Conservation (phyloP, 169 alveolate genomes). For the Blepharisma undulans region DNA sequence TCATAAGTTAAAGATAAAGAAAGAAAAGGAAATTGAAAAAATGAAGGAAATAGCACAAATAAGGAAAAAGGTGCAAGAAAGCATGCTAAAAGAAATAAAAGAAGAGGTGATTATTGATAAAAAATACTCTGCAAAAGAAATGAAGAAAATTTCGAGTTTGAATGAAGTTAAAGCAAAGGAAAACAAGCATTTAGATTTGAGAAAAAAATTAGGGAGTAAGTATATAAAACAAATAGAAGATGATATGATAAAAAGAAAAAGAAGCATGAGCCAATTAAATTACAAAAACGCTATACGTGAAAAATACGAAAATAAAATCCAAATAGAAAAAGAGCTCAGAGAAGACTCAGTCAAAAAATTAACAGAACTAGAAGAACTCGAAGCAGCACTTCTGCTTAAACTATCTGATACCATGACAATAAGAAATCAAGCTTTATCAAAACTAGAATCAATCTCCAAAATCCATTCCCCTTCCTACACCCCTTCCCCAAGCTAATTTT, state of each 20-base stretch:
- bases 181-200: background rate
- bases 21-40: background rate
- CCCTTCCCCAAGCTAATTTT: background rate
- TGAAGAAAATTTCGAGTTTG: background rate
- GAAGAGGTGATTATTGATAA: background rate
- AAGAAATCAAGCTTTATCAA: background rate
- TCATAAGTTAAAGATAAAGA: background rate
- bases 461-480: background rate
- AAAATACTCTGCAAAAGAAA: background rate
- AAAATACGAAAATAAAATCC: slow-evolving; percentile 9
- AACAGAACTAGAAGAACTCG: background rate
- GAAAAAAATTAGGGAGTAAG: background rate
- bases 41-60: background rate
- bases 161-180: background rate
- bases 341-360: background rate
- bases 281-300: background rate
- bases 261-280: background rate
- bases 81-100: background rate
- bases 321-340: background rate
- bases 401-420: background rate
- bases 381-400: background rate
- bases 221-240: background rate
- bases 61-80: background rate
- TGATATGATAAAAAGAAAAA: background rate
- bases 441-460: background rate